Conservation (phyloP, 176 grass and related monocot genomes). For the barley (Hordeum vulgare) region DNA sequence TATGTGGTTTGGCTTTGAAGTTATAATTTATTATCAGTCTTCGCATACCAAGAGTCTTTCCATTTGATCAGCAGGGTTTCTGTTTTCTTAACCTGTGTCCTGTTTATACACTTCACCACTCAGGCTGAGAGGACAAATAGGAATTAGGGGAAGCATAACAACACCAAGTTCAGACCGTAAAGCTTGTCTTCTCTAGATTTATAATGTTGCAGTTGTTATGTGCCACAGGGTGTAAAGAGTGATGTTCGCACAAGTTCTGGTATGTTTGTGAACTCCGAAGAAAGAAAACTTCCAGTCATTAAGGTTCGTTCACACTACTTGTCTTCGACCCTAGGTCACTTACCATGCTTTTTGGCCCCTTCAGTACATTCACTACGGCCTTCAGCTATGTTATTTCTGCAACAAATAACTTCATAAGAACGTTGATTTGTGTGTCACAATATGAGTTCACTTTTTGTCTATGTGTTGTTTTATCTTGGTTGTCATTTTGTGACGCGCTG, state of each 20-base stretch:
- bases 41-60: background rate
- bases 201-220: background rate
- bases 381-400: background rate
- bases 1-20: slow-evolving; percentile 24
- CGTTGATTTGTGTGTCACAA: background rate
- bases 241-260: slow-evolving; percentile 92
- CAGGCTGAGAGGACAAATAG: background rate
- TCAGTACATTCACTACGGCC: background rate
- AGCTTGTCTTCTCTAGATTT: slow-evolving; percentile 6
- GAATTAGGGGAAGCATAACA: background rate
- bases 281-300: slow-evolving; percentile 68
- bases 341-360: background rate
- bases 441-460: background rate
- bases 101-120: background rate
- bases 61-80: background rate
- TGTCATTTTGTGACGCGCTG: background rate
- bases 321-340: background rate
- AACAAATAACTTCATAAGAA: background rate
- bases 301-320: slow-evolving; percentile 42
- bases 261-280: slow-evolving; percentile 72
- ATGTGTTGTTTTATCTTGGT: background rate
- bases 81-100: background rate
- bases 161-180: background rate
- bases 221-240: slow-evolving; percentile 83
- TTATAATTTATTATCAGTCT: background rate